Evolutionary conservation across 345 rosid species (phyloP).

Genomic region (Garcia nutans): DNA sequence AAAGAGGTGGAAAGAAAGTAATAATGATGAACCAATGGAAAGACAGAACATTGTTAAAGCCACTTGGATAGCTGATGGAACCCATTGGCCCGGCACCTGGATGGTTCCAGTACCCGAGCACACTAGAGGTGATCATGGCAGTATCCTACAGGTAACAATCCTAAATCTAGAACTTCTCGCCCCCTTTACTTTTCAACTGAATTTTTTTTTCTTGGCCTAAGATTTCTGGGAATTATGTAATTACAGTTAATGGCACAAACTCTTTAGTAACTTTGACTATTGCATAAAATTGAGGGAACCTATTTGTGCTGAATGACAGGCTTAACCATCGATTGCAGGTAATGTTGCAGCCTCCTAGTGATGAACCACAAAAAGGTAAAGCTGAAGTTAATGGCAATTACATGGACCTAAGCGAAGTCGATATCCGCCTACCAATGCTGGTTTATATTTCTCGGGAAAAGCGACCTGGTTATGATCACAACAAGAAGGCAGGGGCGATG

Average conservation of each 20-base stretch:
- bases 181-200: too few species aligned
- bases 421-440: slow-evolving; percentile 25
- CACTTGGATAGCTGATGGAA: slow-evolving; percentile 44
- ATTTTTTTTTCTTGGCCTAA: too few species aligned
- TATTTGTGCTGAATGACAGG: too few species aligned
- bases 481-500: slow-evolving; percentile 32
- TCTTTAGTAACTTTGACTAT: too few species aligned
- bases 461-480: slow-evolving; percentile 29
- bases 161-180: too few species aligned
- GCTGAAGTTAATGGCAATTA: slow-evolving; percentile 22
- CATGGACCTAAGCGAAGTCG: slow-evolving; percentile 22
- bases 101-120: slow-evolving; percentile 22
- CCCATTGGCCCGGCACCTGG: slow-evolving; percentile 44
- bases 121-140: slow-evolving; percentile 35
- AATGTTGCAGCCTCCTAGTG: slow-evolving; percentile 73
- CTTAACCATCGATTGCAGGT: too few species aligned
- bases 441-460: slow-evolving; percentile 27
- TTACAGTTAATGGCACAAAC: too few species aligned
- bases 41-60: slow-evolving; percentile 36
- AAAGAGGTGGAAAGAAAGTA: too few species aligned
- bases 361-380: slow-evolving; percentile 46
- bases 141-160: slow-evolving; percentile 41
- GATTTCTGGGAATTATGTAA: too few species aligned
- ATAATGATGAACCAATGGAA: slow-evolving; percentile 20
- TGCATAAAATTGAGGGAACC: too few species aligned